phyloP scores from a whole-genome alignment of 1,139 yeast genomes.

The Scheffersomyces titani region DNA sequence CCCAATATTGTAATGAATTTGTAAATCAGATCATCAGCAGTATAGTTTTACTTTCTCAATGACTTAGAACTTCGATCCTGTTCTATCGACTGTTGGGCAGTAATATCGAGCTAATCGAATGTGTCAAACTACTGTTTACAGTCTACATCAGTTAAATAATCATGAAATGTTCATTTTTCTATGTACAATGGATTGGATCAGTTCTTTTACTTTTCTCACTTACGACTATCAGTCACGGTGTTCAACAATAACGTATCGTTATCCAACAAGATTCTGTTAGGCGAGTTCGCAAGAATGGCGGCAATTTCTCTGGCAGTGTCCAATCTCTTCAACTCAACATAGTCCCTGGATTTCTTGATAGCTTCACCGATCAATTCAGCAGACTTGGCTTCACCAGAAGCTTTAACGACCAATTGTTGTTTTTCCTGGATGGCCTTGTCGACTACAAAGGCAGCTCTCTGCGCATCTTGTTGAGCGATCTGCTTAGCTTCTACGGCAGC shows the following conservation, averaged over 20 bases:
- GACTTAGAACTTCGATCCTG: too few species aligned
- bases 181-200: background rate
- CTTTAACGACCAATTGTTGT: constrained; percentile 93
- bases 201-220: constrained; percentile 14
- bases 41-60: too few species aligned
- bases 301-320: constrained; percentile 98
- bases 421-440: constrained; percentile 98
- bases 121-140: too few species aligned
- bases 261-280: constrained; percentile 88
- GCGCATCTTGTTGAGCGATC: constrained; percentile 99
- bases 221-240: constrained; percentile 72
- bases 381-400: constrained; percentile 97
- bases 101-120: too few species aligned
- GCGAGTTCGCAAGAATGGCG: constrained; percentile 75
- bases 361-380: constrained; percentile 99
- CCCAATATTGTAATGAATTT: too few species aligned
- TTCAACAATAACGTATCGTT: constrained; percentile 89
- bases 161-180: background rate
- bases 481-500: constrained; percentile 98
- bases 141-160: too few species aligned
- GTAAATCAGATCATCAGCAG: too few species aligned
- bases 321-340: constrained; percentile 92
- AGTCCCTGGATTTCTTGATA: constrained; percentile 91
- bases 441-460: constrained; percentile 94
- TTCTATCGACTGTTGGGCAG: too few species aligned